Evolutionary conservation across 2,329 filamentous ascomycete genomes (phyloP).

Genomic region (Tolypocladium nubicola): DNA sequence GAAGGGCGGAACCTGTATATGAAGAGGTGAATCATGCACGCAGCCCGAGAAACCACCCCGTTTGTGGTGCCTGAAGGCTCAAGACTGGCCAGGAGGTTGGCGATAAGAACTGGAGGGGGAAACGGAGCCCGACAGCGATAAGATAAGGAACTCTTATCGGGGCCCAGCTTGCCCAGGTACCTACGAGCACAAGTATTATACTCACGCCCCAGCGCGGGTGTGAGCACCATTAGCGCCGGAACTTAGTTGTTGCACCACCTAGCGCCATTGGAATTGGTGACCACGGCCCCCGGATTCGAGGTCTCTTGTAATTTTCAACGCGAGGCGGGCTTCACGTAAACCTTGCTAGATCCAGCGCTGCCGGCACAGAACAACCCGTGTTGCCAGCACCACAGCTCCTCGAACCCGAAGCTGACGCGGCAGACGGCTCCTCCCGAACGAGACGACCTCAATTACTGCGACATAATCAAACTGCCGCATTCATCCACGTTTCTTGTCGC

Average conservation of each 20-base stretch:
- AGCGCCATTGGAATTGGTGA: slow-evolving; percentile 31
- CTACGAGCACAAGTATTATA: too few species aligned
- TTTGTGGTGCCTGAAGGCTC: background rate
- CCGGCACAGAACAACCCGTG: background rate
- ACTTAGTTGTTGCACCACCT: slow-evolving; percentile 24
- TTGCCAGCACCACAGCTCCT: background rate
- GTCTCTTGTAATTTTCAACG: slow-evolving; percentile 28
- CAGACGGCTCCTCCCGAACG: background rate
- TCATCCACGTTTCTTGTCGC: background rate
- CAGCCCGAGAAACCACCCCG: background rate
- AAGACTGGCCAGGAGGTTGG: too few species aligned
- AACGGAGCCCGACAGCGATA: slow-evolving; percentile 4
- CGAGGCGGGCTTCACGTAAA: slow-evolving; percentile 5
- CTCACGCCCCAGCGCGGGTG: slow-evolving; percentile 3
- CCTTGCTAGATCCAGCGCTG: slow-evolving; percentile 5
- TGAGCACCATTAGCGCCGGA: slow-evolving; percentile 15
- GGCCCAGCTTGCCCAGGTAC: too few species aligned
- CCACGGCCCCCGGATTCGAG: slow-evolving; percentile 26
- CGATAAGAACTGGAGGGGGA: background rate
- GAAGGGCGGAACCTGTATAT: background rate
- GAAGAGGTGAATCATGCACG: background rate
- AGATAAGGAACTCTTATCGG: slow-evolving; percentile 5
- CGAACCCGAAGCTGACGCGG: background rate
- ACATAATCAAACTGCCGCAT: background rate
- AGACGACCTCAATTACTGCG: background rate